A percentile compares a stretch with the other conserved stretches of the same genome.
These are phyloP conservation scores for Trametes cingulata DNA, from an alignment of 768 basidiomycete genomes.

Conservation along the genomic window DNA sequence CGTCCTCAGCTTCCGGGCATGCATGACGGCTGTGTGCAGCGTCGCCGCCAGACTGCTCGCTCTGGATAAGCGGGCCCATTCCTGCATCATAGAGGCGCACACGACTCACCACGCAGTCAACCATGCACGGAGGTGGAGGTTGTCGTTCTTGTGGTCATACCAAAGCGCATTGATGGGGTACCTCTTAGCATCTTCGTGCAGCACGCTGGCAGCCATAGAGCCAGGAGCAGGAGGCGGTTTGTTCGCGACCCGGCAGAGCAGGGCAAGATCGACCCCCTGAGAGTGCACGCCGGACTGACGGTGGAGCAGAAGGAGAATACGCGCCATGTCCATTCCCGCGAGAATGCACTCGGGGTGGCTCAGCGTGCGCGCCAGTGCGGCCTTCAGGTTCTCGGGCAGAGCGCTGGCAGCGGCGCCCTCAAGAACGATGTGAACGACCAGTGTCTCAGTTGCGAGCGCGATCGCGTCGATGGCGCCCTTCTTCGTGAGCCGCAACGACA, in stretches of 20 bases:
- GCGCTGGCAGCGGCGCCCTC: background rate
- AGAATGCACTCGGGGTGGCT: background rate
- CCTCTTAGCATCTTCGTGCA: slow-evolving; percentile 13
- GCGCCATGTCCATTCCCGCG: slow-evolving; percentile 6
- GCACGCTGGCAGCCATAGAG: slow-evolving; percentile 25
- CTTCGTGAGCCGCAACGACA: slow-evolving; percentile 16
- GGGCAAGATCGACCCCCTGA: slow-evolving; percentile 39
- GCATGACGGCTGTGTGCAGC: background rate
- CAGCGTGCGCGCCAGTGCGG: background rate
- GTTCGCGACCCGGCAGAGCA: slow-evolving; percentile 7
- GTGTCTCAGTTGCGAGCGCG: slow-evolving; percentile 13
- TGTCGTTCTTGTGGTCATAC: slow-evolving; percentile 27
- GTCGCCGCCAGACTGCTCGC: slow-evolving; percentile 28
- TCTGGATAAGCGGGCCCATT: too few species aligned
- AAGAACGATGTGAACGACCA: slow-evolving; percentile 8
- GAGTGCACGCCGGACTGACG: slow-evolving; percentile 30
- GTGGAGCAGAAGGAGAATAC: slow-evolving; percentile 28
- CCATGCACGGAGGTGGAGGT: slow-evolving; percentile 42
- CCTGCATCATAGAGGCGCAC: background rate
- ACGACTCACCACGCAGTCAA: slow-evolving; percentile 29
- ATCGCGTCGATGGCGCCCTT: slow-evolving; percentile 16
- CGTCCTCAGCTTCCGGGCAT: slow-evolving; percentile 18
- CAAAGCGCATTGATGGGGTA: slow-evolving; percentile 34
- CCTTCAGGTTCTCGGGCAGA: background rate
- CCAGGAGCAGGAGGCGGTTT: slow-evolving; percentile 27